Evolutionary conservation across 257 asterid genomes (phyloP), one percentile per base, ranked within the genome.

Genomic region (Solanum virginianum): DNA sequence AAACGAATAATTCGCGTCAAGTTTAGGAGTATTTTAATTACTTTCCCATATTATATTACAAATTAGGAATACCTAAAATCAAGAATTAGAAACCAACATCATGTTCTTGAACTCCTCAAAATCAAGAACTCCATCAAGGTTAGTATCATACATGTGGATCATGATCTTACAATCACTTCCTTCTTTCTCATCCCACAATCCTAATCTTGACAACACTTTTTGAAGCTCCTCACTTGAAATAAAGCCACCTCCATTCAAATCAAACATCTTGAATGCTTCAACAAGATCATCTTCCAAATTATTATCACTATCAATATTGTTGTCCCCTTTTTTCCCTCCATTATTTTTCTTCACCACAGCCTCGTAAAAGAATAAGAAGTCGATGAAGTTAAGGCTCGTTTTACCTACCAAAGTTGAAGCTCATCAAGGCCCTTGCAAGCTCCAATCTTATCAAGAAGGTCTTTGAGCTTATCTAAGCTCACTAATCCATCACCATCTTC

Each of bases 91-190:
- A 63, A 59, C 43, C 56, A 81, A 17, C 95, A 93, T 92, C 95
- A 93, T 93, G 18, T 47, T 86, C 91, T 92, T 91, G 59, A 93
- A 91, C 88, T 92, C 97, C 59, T 92, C 92, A 65, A 90, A 90
- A 88, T 92, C 96, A 79, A 93, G 88, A 85, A 89, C 77, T 0
- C 96, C 97, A 86, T 93, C 96, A 0, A 90, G 88, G 87, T 93
- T 92, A 1, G 80, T 60, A 55, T 93, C 95, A 14, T 90, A 93
- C 29, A 74, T 88, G 0, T 85, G 77, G 69, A 92, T 91, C 91
- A 92, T 88, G 20, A 56, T 75, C 83, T 56, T 87, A 60, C 94
- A 90, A 82, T 93, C 93, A 56, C 69, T 32, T 2, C 86, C 87
- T 10, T 55, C 81, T 7, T 20, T 8, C 55, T 85, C 89, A 36